A percentile compares a stretch with the other conserved stretches of the same genome.
These are phyloP conservation scores for Hypoxylon sp. DNA, from an alignment of 2,329 filamentous ascomycete genomes.

Conservation along the genomic window DNA sequence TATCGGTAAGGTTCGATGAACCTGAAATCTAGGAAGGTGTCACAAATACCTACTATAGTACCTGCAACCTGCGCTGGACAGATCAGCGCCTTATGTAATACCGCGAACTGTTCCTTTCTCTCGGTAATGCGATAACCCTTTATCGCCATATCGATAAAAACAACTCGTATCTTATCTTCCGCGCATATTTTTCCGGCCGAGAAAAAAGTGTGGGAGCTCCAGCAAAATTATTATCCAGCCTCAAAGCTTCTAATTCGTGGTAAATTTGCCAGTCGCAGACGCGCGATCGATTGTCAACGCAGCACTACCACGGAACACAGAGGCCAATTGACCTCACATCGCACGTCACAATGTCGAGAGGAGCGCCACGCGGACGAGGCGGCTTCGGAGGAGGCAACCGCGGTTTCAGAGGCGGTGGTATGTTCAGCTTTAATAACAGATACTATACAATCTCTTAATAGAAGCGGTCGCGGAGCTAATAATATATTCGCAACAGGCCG, in stretches of 20 bases:
- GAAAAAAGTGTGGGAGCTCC: constrained; percentile 35
- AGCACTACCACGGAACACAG: neutral
- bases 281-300: constrained; percentile 12
- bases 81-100: constrained; percentile 5
- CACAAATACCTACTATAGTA: neutral
- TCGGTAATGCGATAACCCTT: neutral
- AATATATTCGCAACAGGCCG: constrained; percentile 45
- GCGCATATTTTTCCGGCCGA: constrained; percentile 34
- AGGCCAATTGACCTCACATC: constrained; percentile 33
- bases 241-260: constrained; percentile 8
- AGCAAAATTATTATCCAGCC: constrained; percentile 33
- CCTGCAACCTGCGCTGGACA: neutral
- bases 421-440: constrained; percentile 23
- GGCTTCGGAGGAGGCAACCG: constrained; percentile 50
- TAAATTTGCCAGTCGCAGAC: constrained; percentile 20
- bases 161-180: constrained; percentile 13
- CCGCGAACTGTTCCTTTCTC: neutral
- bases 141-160: constrained; percentile 7
- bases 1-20: constrained; percentile 3
- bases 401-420: constrained; percentile 46
- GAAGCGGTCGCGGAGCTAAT: constrained; percentile 6
- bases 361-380: constrained; percentile 52
- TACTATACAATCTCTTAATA: neutral
- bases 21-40: constrained; percentile 17
- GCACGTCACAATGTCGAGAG: constrained; percentile 51